Percentiles rank a stretch among this genome's conserved stretches.
phyloP scores from a whole-genome alignment of 2,329 filamentous ascomycete genomes.

The Pseudonectria foliicola region DNA sequence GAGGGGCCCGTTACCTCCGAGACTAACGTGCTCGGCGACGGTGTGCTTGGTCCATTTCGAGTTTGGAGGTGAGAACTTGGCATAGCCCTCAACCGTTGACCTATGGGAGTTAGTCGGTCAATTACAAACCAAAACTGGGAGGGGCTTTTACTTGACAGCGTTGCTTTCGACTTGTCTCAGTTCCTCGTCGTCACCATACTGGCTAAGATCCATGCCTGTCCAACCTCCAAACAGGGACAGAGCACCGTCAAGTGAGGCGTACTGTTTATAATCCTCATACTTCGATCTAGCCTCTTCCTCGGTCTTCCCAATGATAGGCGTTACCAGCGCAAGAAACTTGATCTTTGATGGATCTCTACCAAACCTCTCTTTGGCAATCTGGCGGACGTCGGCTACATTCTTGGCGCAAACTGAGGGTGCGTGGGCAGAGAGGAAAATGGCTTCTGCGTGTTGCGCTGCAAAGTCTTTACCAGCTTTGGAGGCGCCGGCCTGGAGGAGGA shows the following conservation, averaged over 20 bases:
- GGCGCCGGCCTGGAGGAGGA: constrained; percentile 64
- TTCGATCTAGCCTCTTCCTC: constrained; percentile 61
- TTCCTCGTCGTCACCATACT: constrained; percentile 60
- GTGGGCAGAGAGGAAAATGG: constrained; percentile 62
- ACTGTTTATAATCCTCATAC: constrained; percentile 51
- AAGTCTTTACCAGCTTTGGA: constrained; percentile 59
- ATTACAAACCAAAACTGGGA: not conserved
- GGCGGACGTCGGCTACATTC: constrained; percentile 56
- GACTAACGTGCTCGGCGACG: constrained; percentile 58
- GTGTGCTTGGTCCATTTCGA: constrained; percentile 67
- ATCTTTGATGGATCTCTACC: constrained; percentile 54
- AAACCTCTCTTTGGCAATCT: constrained; percentile 42
- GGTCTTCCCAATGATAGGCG: constrained; percentile 57
- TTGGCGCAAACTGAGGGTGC: constrained; percentile 53
- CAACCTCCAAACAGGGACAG: constrained; percentile 66
- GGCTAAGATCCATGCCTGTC: constrained; percentile 52
- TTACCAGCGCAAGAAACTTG: constrained; percentile 62
- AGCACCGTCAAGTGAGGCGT: constrained; percentile 56
- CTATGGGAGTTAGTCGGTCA: constrained; percentile 18
- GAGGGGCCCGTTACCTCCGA: constrained; percentile 60
- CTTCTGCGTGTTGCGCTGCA: constrained; percentile 63
- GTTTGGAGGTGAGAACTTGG: constrained; percentile 49
- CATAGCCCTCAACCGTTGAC: constrained; percentile 48
- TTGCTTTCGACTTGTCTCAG: constrained; percentile 55
- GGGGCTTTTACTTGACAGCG: constrained; percentile 39